Evolutionary conservation across 345 rosid genomes (phyloP), one percentile per base, ranked within the genome.

Genomic region (Isatis tinctoria): DNA sequence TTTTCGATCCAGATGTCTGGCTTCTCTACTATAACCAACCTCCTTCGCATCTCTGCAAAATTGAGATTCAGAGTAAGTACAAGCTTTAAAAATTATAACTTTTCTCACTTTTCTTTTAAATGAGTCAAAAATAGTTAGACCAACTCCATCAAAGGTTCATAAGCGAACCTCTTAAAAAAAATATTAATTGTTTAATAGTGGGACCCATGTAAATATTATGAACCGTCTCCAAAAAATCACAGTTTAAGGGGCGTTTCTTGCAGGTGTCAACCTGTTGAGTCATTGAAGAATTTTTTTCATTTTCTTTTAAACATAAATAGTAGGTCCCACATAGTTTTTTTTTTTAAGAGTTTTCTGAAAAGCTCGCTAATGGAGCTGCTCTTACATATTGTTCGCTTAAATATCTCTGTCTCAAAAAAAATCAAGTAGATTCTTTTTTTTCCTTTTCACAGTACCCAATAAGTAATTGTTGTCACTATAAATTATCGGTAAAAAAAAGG

Each of bases 41-140:
- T 70, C 65, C 72, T 69, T 59, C 32, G 54, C 44, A 33, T 62
- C 69, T 64, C 76, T 77, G 72, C 67, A 30, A 65, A 37, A 20
- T 8, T 40, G 80, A 47, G 80, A 70, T 54, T 43, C 60, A 63
- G 45, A 59, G 43, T 1, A 62, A 62, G 70, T 69, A 56, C 65
- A 54, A 16, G 18, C 49, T n/a, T n/a, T 17, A 32, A 35, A 44
- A 43, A 69, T 3, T 7, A 33, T 39, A 48, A 26, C 13, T 57
- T 12, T 58, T 12, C n/a, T n/a, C n/a, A n/a, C n/a, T n/a, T 13
- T 28, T 54, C 5, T 30, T 54, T 32, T 56, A n/a, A 13, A 24
- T 40, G 43, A 3, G 8, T 12, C 6, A 13, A 14, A 26, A n/a
- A 2, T 41, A 28, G 10, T n/a, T n/a, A n/a, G n/a, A n/a, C n/a